A percentile compares a stretch with the other conserved stretches of the same genome.
phyloP scores from a whole-genome alignment of 1,139 yeast genomes.

The Suhomyces taliae region DNA sequence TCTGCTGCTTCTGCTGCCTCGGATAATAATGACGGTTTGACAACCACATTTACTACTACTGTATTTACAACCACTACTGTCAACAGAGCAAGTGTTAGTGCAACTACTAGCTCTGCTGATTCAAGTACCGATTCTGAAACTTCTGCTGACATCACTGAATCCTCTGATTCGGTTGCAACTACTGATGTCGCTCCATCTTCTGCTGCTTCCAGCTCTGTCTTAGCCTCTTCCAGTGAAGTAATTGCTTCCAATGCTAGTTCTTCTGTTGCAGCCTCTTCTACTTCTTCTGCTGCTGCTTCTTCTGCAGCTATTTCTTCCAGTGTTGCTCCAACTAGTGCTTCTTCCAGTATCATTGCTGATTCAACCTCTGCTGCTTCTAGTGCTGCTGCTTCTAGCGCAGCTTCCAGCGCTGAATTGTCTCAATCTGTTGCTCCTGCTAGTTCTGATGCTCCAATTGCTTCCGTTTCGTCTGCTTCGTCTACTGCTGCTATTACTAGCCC shows the following conservation, averaged over 20 bases:
- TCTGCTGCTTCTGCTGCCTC: background rate
- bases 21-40: background rate
- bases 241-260: too few relatives aligned
- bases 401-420: background rate
- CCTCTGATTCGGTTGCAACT: background rate
- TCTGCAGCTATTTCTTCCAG: too few relatives aligned
- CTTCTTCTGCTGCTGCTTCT: background rate
- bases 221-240: background rate
- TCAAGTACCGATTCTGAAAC: background rate
- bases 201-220: background rate
- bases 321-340: too few relatives aligned
- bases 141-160: background rate
- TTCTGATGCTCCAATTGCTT: background rate
- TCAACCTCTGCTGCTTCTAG: background rate
- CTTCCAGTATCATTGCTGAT: too few relatives aligned
- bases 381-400: too few relatives aligned
- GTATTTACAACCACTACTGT: background rate
- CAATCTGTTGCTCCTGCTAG: background rate
- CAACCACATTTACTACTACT: background rate
- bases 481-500: conserved; percentile 1
- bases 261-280: background rate
- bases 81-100: background rate
- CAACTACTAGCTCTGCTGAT: background rate
- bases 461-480: background rate
- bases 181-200: background rate